Evolutionary conservation across 108 stramenopile species (phyloP).

Genomic region (Asterionellopsis glacialis): DNA sequence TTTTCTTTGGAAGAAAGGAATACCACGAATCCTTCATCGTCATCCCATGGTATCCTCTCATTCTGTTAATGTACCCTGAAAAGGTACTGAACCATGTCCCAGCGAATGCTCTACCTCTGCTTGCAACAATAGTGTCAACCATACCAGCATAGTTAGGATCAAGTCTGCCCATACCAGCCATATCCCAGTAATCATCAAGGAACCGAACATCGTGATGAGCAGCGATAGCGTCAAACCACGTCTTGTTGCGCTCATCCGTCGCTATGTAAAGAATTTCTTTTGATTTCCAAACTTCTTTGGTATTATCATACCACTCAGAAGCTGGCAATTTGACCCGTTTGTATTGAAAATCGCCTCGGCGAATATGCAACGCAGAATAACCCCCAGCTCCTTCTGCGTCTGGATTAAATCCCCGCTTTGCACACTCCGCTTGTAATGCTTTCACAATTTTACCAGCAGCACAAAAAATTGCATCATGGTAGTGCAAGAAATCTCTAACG

Average conservation of each 20-base stretch:
- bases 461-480: constrained; percentile 77
- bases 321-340: constrained; percentile 73
- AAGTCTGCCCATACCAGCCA: constrained; percentile 49
- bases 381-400: constrained; percentile 64
- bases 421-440: constrained; percentile 56
- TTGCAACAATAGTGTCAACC: constrained; percentile 90
- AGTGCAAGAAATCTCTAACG: constrained; percentile 80
- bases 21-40: constrained; percentile 67
- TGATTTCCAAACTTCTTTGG: constrained; percentile 54
- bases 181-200: constrained; percentile 68
- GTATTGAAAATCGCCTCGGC: constrained; percentile 87
- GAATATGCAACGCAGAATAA: constrained; percentile 78
- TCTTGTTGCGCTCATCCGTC: constrained; percentile 78
- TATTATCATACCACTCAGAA: constrained; percentile 71
- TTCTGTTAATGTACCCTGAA: constrained; percentile 88
- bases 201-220: constrained; percentile 64
- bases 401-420: constrained; percentile 31
- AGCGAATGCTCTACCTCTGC: constrained; percentile 79
- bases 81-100: constrained; percentile 94
- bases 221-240: constrained; percentile 75
- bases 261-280: constrained; percentile 74
- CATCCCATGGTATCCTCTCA: constrained; percentile 76
- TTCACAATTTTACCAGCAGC: constrained; percentile 79
- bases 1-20: constrained; percentile 52
- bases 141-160: constrained; percentile 90